Evolutionary conservation across 2,329 filamentous ascomycete species (phyloP), one percentile per base, ranked within the genome.

Genomic region (Xylaria hypoxylon): DNA sequence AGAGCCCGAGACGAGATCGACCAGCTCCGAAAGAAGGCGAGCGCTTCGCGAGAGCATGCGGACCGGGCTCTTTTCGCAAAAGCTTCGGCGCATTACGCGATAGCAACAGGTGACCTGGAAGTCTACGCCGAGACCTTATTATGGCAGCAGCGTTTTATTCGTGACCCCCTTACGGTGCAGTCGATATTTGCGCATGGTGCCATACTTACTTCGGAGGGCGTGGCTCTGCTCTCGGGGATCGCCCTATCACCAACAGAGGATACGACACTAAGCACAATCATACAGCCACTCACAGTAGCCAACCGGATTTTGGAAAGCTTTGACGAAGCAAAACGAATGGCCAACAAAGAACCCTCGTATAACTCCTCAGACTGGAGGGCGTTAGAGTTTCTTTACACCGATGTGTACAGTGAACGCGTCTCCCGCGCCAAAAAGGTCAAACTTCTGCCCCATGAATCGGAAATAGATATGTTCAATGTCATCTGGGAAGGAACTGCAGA

Each of bases 141-240:
- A 26, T 68, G 67, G 67, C 63, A 67, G 42, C 62, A 68, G 7
- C 63, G 67, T 15, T 68, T 67, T 22, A 57, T 67, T 19, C 55
- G 60, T 24, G 67, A 68, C n/a, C 33, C 55, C 8, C 15, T 61
- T 57, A 61, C 67, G 7, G 38, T 47, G 17, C 42, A 42, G 7
- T n/a, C 38, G 2, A 56, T 68, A 26, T 68, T 66, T 50, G 2
- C 42, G 10, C 1, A 1, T 10, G 47, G 64, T 51, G 38, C 48
- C n/a, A 35, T 67, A 47, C 51, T 51, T 28, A 64, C 59, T 47
- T 10, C 1, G 7, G 67, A 68, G 47, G 64, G 67, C 31, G 22
- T 67, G 4, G 56, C 48, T 50, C 33, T 68, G 26, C 64, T 68
- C 38, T 67, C 67, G 28, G 67, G 67, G 15, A 53, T 68, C 17